Evolutionary conservation across 1,139 yeast species (phyloP).

Genomic region (Yamadazyma spencermartinsiae): DNA sequence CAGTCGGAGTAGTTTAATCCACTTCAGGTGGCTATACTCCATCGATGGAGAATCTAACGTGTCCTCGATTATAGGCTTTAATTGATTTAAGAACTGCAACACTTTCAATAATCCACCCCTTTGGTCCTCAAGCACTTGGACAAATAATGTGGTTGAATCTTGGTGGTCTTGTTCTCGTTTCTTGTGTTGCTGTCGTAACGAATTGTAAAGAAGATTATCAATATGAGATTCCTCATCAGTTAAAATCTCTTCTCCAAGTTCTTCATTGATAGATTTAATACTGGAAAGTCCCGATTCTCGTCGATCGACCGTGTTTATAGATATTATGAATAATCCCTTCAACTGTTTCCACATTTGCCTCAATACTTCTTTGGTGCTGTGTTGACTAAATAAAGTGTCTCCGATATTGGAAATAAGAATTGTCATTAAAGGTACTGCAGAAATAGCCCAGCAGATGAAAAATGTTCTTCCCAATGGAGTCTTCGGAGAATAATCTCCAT

Average conservation of each 20-base stretch:
- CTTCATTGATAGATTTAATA: constrained; percentile 8
- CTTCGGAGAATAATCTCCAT: constrained; percentile 71
- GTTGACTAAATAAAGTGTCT: constrained; percentile 51
- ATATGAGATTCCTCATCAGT: background rate
- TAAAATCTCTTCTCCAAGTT: constrained; percentile 6
- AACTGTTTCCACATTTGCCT: constrained; percentile 3
- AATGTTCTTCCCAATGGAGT: constrained; percentile 68
- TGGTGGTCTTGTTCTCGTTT: background rate
- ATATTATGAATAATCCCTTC: constrained; percentile 3
- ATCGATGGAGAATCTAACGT: constrained; percentile 33
- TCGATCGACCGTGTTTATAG: constrained; percentile 1
- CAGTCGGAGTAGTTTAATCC: constrained; percentile 26
- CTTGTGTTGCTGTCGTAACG: background rate
- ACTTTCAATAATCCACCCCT: constrained; percentile 19
- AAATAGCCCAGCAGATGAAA: constrained; percentile 75
- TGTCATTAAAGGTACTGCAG: constrained; percentile 87
- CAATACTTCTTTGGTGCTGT: constrained; percentile 3
- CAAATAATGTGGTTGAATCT: background rate
- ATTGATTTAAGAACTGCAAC: constrained; percentile 19
- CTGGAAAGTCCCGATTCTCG: constrained; percentile 2
- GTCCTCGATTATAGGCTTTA: constrained; percentile 33
- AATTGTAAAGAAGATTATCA: background rate
- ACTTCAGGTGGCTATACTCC: constrained; percentile 32
- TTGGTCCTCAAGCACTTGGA: constrained; percentile 6
- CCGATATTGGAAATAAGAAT: constrained; percentile 72